These are phyloP conservation scores for Umbilicaria muhlenbergii DNA, from an alignment of 495 filamentous ascomycete genomes.

Conservation along the genomic window DNA sequence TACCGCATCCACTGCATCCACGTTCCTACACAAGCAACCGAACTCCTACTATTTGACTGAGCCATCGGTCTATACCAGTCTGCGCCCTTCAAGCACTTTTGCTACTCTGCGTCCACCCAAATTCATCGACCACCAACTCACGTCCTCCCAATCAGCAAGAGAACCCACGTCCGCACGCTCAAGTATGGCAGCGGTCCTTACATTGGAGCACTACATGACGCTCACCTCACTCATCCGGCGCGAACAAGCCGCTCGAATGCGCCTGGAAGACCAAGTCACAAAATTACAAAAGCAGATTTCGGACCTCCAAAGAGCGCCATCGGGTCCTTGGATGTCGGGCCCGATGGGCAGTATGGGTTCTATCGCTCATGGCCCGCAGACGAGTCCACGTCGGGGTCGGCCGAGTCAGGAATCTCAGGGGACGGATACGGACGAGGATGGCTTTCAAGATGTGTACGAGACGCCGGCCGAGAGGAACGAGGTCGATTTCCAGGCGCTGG, in stretches of 20 bases:
- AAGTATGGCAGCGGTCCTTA: conserved; percentile 21
- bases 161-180: not conserved
- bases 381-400: conserved; percentile 3
- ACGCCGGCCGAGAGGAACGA: conserved; percentile 15
- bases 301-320: conserved; percentile 14
- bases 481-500: conserved; percentile 10
- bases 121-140: too few relatives aligned
- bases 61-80: too few relatives aligned
- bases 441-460: conserved; percentile 14
- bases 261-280: conserved; percentile 35
- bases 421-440: conserved; percentile 14
- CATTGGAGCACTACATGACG: conserved; percentile 40
- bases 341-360: conserved; percentile 6
- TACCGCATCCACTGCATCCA: too few relatives aligned
- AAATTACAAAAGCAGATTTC: conserved; percentile 35
- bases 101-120: too few relatives aligned
- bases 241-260: conserved; percentile 38
- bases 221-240: conserved; percentile 38
- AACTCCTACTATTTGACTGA: too few relatives aligned
- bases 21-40: too few relatives aligned
- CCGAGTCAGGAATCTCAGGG: conserved; percentile 14
- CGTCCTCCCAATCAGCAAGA: too few relatives aligned
- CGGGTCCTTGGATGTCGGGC: not conserved
- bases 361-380: conserved; percentile 2
- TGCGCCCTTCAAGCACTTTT: too few relatives aligned